Base-by-base conservation (phyloP, 768 basidiomycete genomes). In the Macrolepiota fuliginosa region DNA sequence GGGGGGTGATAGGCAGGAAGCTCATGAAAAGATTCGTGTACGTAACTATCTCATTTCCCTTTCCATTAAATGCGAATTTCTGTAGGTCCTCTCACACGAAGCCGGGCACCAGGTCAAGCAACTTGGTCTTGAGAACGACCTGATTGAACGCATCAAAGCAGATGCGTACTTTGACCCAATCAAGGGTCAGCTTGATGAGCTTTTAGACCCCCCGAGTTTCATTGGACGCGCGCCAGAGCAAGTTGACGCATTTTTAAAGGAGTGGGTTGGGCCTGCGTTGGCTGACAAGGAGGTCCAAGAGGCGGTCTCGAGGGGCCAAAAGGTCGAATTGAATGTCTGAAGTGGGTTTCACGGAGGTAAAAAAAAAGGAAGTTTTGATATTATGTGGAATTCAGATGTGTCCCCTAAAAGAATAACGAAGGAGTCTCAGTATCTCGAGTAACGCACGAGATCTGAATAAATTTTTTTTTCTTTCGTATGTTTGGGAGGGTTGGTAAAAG, bases 171-270 rank as follows among this genome's bases (percentile, higher is more conserved):
- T 98, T 72, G 86, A 89, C 71, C 87, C 91, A 10, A 94, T 98
- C 76, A 90, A 89, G 68, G 79, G 70, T 54, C 83, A 96, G 51
- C 80, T 98, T 54, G 92, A 94, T 45, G 74, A 69, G 39, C 74
- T 98, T 66, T 79, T 99, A 62, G 88, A 98, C 52, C 94, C 97
- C 29, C 76, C 76, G 65, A 96, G 88, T 57, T 99, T 98, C 73
- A 85, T 97, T 52, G 96, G 97, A 1, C 82, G 96, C 17, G 97
- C 97, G 12, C 94, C 96, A 0, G 87, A 98, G 72, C 97, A 98
- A 79, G 96, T 98, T 12, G 92, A 94, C 72, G 79, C 72, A 60
- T 98, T 99, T 74, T 70, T 98, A 61, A 81, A 76, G 69, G 91
- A 94, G 1, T 95, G 92, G 90, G 94, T 98, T 22, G 74, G 74